Evolutionary conservation across 768 basidiomycete genomes (phyloP).

Genomic region (Boletus patriciae): DNA sequence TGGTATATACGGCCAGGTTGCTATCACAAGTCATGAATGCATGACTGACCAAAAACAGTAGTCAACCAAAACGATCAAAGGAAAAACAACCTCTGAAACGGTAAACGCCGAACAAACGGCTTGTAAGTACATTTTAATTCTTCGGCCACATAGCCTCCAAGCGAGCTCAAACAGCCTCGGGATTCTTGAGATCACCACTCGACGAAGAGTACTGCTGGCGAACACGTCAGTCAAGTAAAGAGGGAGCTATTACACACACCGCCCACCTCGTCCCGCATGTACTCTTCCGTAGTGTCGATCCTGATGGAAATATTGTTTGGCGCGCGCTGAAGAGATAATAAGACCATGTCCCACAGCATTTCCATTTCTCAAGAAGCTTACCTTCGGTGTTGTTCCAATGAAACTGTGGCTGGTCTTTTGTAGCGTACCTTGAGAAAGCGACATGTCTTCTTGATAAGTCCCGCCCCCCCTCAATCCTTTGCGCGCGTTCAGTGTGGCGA

Average conservation of each 20-base stretch:
- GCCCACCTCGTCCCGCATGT: conserved; percentile 43
- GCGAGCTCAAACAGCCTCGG: conserved; percentile 19
- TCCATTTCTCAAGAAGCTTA: neutral
- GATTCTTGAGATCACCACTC: conserved; percentile 18
- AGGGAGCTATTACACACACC: too few species aligned
- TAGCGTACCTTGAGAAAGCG: conserved; percentile 30
- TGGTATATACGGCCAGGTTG: too few species aligned
- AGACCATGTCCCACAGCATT: neutral
- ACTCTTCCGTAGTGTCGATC: conserved; percentile 64
- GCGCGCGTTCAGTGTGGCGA: conserved; percentile 60
- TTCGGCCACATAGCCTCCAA: neutral
- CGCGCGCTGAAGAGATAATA: conserved; percentile 14
- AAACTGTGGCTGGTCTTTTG: conserved; percentile 24
- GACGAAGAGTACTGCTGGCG: conserved; percentile 20
- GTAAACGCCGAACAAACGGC: neutral
- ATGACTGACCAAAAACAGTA: too few species aligned
- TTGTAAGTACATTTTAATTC: conserved; percentile 3
- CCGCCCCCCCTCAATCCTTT: conserved; percentile 44
- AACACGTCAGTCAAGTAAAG: neutral
- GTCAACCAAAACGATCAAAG: too few species aligned
- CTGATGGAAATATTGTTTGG: conserved; percentile 63
- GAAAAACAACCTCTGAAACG: neutral
- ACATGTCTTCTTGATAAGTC: too few species aligned
- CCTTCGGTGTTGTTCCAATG: conserved; percentile 13
- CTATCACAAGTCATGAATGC: too few species aligned